These are phyloP conservation scores for Cenchrus fungigraminus DNA, from an alignment of 176 grass and related monocot species.

Conservation along the genomic window DNA sequence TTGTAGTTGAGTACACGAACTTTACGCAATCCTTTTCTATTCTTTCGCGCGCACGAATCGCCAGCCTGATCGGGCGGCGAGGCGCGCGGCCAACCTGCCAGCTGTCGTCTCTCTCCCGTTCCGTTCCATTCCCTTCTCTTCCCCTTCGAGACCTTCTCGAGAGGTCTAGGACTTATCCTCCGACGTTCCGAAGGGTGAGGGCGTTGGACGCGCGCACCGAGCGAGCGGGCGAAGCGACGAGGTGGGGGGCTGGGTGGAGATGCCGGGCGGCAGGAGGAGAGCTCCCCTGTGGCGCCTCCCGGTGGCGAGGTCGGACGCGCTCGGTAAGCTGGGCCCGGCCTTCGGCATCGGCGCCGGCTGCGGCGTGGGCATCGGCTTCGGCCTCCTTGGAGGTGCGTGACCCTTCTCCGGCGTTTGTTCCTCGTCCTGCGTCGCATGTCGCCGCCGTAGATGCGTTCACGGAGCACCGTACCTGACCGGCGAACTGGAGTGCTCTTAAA, in stretches of 20 bases:
- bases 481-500: neutral
- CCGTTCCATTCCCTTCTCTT: neutral
- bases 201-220: neutral
- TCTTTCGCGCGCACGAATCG: neutral
- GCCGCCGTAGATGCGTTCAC: neutral
- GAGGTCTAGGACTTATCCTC: neutral
- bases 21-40: neutral
- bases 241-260: conserved; percentile 4
- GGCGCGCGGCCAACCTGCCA: neutral
- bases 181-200: neutral
- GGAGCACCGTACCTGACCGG: neutral
- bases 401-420: neutral
- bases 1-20: neutral
- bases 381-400: conserved; percentile 80
- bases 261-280: conserved; percentile 50
- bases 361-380: conserved; percentile 76
- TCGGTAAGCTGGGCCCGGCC: conserved; percentile 79
- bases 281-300: conserved; percentile 66
- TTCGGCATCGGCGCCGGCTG: conserved; percentile 84
- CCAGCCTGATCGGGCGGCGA: conserved; percentile 15
- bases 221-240: neutral
- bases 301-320: conserved; percentile 53
- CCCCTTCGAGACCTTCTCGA: neutral
- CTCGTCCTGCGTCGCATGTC: neutral
- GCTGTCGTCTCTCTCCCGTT: neutral